Evolutionary conservation across 164 flowering plant genomes (phyloP), one percentile per base, ranked within the genome.

Genomic region (Vitis rotundifolia): DNA sequence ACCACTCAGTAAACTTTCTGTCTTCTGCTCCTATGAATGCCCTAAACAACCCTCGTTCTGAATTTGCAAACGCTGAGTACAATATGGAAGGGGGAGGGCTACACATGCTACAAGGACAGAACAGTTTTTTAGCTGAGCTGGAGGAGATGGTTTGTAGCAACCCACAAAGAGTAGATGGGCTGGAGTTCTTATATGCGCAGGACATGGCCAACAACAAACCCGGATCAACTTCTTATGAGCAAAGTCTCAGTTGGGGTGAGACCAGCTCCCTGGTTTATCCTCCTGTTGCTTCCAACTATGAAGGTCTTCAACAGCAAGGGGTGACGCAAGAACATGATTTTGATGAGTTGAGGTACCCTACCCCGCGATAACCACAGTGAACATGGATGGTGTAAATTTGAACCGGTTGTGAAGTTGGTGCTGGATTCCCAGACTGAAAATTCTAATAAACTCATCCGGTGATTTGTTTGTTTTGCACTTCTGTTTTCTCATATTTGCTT

Each of bases 171-270:
- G n/a, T 74, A 22, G 78, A 75, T 19, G 83, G 79, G 50, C 53
- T 75, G 48, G 84, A 78, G 59, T 75, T 77, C 48, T 37, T 81
- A 4, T 64, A 71, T 31, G 73, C 66, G 1, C 73, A 73, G 12
- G 73, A 64, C 1, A 53, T 72, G 66, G 8, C 29, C 10, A 71
- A 56, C 53, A 1, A 11, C 47, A 66, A 64, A 51, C 50, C 5
- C 3, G 69, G 63, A 28, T 31, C 44, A 48, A 72, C 26, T 59
- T 10, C 56, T 16, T 29, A 19, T 59, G 69, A 6, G 44, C 44
- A 64, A 65, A 14, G 54, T 49, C 60, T 29, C 5, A 37, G 68
- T 2, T 58, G 69, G 71, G 64, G 69, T 18, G 59, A 66, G 53
- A 49, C 50, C 48, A 67, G 61, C 64, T 70, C 76, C 37, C 3